Percentiles rank a stretch among this genome's conserved stretches.
Evolutionary conservation across 2,329 filamentous ascomycete species (phyloP).

Genomic region (Trichophyton mentagrophytes): DNA sequence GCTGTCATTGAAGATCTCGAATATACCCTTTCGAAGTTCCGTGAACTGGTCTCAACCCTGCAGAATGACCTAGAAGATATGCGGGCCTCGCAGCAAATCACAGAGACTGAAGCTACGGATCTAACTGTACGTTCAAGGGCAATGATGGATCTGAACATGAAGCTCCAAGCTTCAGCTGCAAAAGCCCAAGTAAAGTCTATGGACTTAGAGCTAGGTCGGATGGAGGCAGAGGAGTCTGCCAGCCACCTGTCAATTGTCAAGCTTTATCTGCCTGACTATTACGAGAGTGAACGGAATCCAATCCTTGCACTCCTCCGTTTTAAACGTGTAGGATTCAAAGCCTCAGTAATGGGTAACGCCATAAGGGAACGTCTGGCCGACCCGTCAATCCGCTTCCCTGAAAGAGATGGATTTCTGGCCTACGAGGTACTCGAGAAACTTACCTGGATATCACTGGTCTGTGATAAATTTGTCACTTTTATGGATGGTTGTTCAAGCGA

Average conservation of each 20-base stretch:
- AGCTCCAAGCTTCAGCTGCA: conserved; percentile 75
- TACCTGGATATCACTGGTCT: conserved; percentile 70
- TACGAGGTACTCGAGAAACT: conserved; percentile 78
- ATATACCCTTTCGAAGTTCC: conserved; percentile 77
- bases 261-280: conserved; percentile 76
- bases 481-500: conserved; percentile 67
- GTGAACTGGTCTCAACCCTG: conserved; percentile 72
- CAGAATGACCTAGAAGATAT: conserved; percentile 85
- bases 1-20: conserved; percentile 74
- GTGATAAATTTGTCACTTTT: conserved; percentile 67
- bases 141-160: conserved; percentile 94
- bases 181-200: conserved; percentile 93
- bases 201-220: conserved; percentile 70
- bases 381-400: conserved; percentile 48
- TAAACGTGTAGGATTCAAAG: conserved; percentile 79
- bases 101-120: conserved; percentile 84
- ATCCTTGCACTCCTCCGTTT: conserved; percentile 81
- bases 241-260: conserved; percentile 84
- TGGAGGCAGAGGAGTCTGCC: conserved; percentile 77
- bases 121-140: conserved; percentile 76
- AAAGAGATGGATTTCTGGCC: conserved; percentile 67
- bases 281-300: conserved; percentile 67
- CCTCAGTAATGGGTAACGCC: conserved; percentile 61
- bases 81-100: conserved; percentile 79
- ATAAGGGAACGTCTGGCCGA: conserved; percentile 65